Evolutionary conservation across 1,284 basidiomycete species (phyloP), one percentile per base, ranked within the genome.

Genomic region (Cutaneotrichosporon mucoides): DNA sequence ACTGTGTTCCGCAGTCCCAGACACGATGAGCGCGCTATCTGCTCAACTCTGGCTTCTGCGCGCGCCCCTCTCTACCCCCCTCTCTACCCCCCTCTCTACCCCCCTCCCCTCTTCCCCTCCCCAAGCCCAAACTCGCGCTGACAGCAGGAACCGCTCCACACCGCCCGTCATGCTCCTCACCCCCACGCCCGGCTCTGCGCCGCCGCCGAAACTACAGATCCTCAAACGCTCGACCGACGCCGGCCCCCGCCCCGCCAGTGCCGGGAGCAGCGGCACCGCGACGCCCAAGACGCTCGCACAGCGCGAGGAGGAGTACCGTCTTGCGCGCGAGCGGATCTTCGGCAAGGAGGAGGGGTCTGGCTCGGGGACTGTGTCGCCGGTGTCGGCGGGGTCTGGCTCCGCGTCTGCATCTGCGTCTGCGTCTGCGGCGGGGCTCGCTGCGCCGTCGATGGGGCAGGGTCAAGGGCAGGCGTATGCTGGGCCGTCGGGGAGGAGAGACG

Each of bases 281-380:
- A 59, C 63, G 43, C 60, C 58, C 46, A 65, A 65, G 56, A 53
- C 50, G 16, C 52, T 62, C 43, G 56, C 59, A 4, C 64, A 65
- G 58, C 40, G 64, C 5, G 64, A 65, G 44, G 64, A 65, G 56
- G 64, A 65, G 51, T 65, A 65, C 55, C 58, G 64, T 2, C 47
- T 65, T 1, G 64, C 64, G 7, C 55, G 64, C 11, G 64, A 65
- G 56, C 53, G 64, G 3, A 65, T 65, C 59, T 65, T 65, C 46
- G 64, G 62, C 10, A 34, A 40, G 45, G 56, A 42, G 33, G 46
- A 43, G 41, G 41, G 24, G 2, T 24, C 42, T 12, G n/a, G 12
- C 1, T 45, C 49, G 12, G 36, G 42, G 13, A 42, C 42, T 7
- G 13, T 9, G 7, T n/a, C 42, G 16, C 44, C n/a, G 9, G 13